Conservation (phyloP, 1,284 basidiomycete species). For the Ganoderma lucidum region DNA sequence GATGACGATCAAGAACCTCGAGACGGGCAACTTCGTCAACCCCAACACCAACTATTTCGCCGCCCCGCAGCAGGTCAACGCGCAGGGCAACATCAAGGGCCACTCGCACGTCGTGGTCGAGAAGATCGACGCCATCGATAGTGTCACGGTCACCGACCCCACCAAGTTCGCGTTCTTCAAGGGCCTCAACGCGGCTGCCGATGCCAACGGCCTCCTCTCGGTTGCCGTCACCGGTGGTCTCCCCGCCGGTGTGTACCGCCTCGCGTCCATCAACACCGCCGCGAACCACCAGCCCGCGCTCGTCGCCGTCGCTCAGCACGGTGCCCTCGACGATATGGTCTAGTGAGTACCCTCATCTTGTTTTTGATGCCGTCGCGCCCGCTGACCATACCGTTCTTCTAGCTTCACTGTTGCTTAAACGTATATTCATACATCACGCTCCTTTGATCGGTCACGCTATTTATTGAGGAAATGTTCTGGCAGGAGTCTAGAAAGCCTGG, state of each 20-base stretch:
- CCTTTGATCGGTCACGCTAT: slow-evolving; percentile 23
- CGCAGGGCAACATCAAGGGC: slow-evolving; percentile 56
- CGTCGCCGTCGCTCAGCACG: slow-evolving; percentile 44
- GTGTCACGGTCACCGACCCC: slow-evolving; percentile 65
- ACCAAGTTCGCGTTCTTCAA: slow-evolving; percentile 73
- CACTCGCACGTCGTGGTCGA: slow-evolving; percentile 75
- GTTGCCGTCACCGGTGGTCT: slow-evolving; percentile 66
- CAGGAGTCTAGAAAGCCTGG: slow-evolving; percentile 9
- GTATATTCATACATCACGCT: slow-evolving; percentile 43
- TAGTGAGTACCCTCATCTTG: slow-evolving; percentile 40
- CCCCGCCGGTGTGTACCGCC: slow-evolving; percentile 61
- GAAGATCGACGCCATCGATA: slow-evolving; percentile 55
- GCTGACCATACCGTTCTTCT: neutral
- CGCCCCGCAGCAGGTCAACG: slow-evolving; percentile 65
- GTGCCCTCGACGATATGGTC: slow-evolving; percentile 60
- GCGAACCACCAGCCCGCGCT: slow-evolving; percentile 70
- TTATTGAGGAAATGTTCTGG: slow-evolving; percentile 19
- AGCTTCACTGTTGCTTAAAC: slow-evolving; percentile 50
- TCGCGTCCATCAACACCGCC: slow-evolving; percentile 58
- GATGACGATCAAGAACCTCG: slow-evolving; percentile 54
- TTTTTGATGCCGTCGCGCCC: too few species aligned
- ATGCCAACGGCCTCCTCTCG: slow-evolving; percentile 56
- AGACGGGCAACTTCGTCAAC: slow-evolving; percentile 63
- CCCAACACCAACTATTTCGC: slow-evolving; percentile 61
- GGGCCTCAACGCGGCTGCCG: slow-evolving; percentile 57